A percentile compares a stretch with the other conserved stretches of the same genome.
phyloP scores from a whole-genome alignment of 805 yeast genomes.

The Pichia phayaonensis region DNA sequence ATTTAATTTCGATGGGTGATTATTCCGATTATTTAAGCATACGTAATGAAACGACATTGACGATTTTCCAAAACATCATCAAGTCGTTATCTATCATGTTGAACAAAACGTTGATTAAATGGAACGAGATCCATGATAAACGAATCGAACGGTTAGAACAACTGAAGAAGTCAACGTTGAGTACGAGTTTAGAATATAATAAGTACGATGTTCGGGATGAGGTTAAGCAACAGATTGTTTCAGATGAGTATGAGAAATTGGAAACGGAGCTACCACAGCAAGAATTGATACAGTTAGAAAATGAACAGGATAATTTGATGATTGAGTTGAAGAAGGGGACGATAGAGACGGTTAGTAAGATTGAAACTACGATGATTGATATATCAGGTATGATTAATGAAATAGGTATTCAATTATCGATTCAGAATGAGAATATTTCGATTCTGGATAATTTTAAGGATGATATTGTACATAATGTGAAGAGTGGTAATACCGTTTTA shows the following conservation, averaged over 20 bases:
- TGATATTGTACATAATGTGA: slow-evolving; percentile 56
- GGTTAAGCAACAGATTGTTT: slow-evolving; percentile 15
- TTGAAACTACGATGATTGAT: slow-evolving; percentile 60
- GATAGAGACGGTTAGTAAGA: slow-evolving; percentile 48
- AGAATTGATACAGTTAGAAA: slow-evolving; percentile 49
- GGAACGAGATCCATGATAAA: slow-evolving; percentile 43
- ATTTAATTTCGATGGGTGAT: slow-evolving; percentile 27
- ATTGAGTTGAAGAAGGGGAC: slow-evolving; percentile 52
- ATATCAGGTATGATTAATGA: slow-evolving; percentile 71
- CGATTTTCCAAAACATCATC: slow-evolving; percentile 42
- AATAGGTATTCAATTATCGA: slow-evolving; percentile 59
- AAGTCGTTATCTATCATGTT: slow-evolving; percentile 40
- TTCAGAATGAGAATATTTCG: slow-evolving; percentile 65
- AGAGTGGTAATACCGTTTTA: slow-evolving; percentile 63
- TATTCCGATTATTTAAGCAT: slow-evolving; percentile 31
- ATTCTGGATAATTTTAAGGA: slow-evolving; percentile 59
- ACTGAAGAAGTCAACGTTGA: slow-evolving; percentile 27
- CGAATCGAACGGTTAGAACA: slow-evolving; percentile 37
- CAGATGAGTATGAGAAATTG: slow-evolving; percentile 30
- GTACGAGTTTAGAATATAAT: slow-evolving; percentile 8
- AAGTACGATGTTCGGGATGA: background rate
- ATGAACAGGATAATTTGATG: slow-evolving; percentile 50
- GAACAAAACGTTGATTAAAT: slow-evolving; percentile 34
- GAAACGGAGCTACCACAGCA: slow-evolving; percentile 31
- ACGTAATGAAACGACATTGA: slow-evolving; percentile 32